Evolutionary conservation across 2,329 filamentous ascomycete genomes (phyloP).

Genomic region (Trichoderma endophyticum): DNA sequence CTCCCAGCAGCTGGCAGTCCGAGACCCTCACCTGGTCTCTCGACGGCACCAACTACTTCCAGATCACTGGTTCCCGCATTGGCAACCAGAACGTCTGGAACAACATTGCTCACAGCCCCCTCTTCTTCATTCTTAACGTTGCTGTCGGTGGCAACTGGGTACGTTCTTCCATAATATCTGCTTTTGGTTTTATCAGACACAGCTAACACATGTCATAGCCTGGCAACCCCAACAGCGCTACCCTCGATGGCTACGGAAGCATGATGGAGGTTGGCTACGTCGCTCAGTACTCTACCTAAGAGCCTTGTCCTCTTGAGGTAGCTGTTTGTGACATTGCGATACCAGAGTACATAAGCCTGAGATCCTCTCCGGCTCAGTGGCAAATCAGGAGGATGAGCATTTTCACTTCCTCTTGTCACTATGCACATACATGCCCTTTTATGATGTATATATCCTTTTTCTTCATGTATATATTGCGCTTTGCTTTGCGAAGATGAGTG

Average conservation of each 20-base stretch:
- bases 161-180: slow-evolving; percentile 28
- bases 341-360: slow-evolving; percentile 6
- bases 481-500: background rate
- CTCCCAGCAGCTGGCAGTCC: slow-evolving; percentile 40
- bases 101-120: slow-evolving; percentile 46
- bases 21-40: slow-evolving; percentile 52
- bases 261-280: slow-evolving; percentile 54
- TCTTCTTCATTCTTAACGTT: slow-evolving; percentile 54
- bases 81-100: slow-evolving; percentile 47
- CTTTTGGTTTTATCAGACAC: background rate
- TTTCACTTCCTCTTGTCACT: background rate
- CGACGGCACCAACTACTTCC: slow-evolving; percentile 44
- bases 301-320: background rate
- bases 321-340: background rate
- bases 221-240: slow-evolving; percentile 46
- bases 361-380: background rate
- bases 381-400: background rate
- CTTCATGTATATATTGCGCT: slow-evolving; percentile 20
- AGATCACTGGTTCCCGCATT: slow-evolving; percentile 44
- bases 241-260: slow-evolving; percentile 43
- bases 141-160: slow-evolving; percentile 54
- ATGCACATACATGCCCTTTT: background rate
- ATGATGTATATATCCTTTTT: slow-evolving; percentile 12
- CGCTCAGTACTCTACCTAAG: slow-evolving; percentile 36
- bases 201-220: slow-evolving; percentile 35